A percentile compares a stretch with the other conserved stretches of the same genome.
Conservation (phyloP, 345 rosid genomes). For the Salix brachista region DNA sequence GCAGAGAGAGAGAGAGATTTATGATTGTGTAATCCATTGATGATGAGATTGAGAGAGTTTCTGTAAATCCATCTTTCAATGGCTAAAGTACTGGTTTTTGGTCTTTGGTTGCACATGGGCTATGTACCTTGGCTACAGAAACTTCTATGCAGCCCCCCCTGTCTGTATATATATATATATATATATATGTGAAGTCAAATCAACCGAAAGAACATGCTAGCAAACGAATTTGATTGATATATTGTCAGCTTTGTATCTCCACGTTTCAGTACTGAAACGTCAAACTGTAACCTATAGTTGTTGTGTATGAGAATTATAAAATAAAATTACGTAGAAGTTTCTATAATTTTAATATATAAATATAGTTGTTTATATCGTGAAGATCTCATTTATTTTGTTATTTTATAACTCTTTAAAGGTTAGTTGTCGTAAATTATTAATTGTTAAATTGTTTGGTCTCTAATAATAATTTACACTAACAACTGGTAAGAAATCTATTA, state of each 20-base stretch:
- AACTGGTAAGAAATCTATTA: too few relatives aligned
- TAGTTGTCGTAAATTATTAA: too few relatives aligned
- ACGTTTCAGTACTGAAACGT: neutral
- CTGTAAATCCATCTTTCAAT: neutral
- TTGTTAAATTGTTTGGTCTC: too few relatives aligned
- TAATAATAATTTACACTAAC: too few relatives aligned
- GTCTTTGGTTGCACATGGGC: slow-evolving; percentile 7
- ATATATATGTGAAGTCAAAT: neutral
- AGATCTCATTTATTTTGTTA: too few relatives aligned
- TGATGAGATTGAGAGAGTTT: neutral
- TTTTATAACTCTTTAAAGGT: too few relatives aligned
- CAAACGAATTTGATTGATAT: neutral
- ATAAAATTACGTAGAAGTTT: too few relatives aligned
- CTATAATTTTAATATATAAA: too few relatives aligned
- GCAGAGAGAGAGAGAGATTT: neutral
- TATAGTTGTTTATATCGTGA: too few relatives aligned
- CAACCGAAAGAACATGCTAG: neutral
- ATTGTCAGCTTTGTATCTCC: neutral
- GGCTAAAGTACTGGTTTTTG: neutral
- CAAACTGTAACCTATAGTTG: neutral
- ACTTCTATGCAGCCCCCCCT: neutral
- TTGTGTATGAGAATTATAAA: too few relatives aligned
- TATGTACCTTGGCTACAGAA: neutral
- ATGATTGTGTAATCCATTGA: neutral
- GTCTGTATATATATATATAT: too few relatives aligned